Evolutionary conservation across 371 early-diverging fungal species (phyloP), one percentile per base, ranked within the genome.

Genomic region (Dichotomocladium elegans): DNA sequence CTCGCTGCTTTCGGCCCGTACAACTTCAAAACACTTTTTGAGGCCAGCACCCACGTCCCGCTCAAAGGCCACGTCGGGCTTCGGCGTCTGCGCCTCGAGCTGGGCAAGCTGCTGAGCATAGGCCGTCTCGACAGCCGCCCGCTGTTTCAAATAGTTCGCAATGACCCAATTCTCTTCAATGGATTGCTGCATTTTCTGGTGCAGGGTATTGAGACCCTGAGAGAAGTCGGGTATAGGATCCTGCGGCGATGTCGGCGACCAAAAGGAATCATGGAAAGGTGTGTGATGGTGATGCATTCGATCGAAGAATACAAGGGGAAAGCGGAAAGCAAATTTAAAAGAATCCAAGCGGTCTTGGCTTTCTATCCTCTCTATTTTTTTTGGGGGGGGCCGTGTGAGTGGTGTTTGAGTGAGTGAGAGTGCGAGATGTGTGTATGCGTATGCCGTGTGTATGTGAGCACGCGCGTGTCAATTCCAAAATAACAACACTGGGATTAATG

Each of bases 21-120:
- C 72, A 1, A 82, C 80, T 52, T 83, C 81, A 52, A 81, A 90
- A n/a, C 86, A 85, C 42, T 75, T 78, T 54, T 81, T 79, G 34
- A 90, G 68, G 6, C 83, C 78, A 2, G 84, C 84, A 3, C 88
- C 87, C 22, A 86, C 79, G 67, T 86, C 87, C 30, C 69, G 70
- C 4, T 76, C 77, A 62, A 87, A 88, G 1, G 26, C 55, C 15
- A 35, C 46, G 40, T 29, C 30, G 30, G 25, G 24, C 24, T 26
- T 15, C 12, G 37, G 27, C n/a, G 25, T 17, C n/a, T n/a, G n/a
- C 17, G 60, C 21, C 45, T 41, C 25, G 28, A 15, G 55, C 19
- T 33, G 51, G 2, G 74, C 68, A 51, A 80, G 63, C 37, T 70
- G 68, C 22, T 57, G 66, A 4, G 79, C 83, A 53, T 86, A 83